Percentiles rank a stretch among this genome's conserved stretches.
These are phyloP conservation scores for Talaromyces sp. DNA, from an alignment of 2,329 filamentous ascomycete species.

Conservation along the genomic window DNA sequence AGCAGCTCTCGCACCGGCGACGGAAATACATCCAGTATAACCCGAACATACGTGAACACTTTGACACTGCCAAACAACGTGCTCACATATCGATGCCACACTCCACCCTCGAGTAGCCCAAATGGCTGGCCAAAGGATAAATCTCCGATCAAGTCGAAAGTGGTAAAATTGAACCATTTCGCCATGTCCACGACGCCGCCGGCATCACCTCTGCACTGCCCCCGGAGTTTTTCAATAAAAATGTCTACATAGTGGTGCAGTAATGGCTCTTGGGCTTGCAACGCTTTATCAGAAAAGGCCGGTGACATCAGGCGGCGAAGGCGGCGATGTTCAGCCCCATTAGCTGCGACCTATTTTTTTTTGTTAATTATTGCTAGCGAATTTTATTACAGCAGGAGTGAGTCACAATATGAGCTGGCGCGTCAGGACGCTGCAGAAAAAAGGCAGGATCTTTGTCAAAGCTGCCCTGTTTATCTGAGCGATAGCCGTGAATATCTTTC, in stretches of 20 bases:
- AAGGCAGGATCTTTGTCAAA: constrained; percentile 23
- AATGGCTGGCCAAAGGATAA: constrained; percentile 38
- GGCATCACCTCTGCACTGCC: background rate
- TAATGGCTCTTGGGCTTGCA: constrained; percentile 20
- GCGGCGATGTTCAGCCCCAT: constrained; percentile 20
- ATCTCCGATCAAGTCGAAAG: constrained; percentile 40
- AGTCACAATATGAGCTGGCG: constrained; percentile 5
- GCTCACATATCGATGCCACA: constrained; percentile 35
- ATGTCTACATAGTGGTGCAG: constrained; percentile 18
- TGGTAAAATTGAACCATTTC: constrained; percentile 31
- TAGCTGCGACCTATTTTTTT: constrained; percentile 5
- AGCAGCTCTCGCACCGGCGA: background rate
- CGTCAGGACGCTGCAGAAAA: constrained; percentile 12
- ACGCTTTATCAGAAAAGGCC: constrained; percentile 26
- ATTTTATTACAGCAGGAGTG: background rate
- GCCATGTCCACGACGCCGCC: constrained; percentile 22
- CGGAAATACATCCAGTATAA: background rate
- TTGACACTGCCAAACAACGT: constrained; percentile 21
- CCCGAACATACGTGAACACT: background rate
- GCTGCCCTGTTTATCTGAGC: background rate
- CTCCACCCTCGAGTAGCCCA: constrained; percentile 27
- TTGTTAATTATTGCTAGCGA: background rate
- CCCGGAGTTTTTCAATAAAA: constrained; percentile 17
- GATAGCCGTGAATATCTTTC: constrained; percentile 34
- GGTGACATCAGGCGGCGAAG: constrained; percentile 22